Conservation (phyloP, 2,329 filamentous ascomycete genomes). For the Pseudogymnoascus sp. region DNA sequence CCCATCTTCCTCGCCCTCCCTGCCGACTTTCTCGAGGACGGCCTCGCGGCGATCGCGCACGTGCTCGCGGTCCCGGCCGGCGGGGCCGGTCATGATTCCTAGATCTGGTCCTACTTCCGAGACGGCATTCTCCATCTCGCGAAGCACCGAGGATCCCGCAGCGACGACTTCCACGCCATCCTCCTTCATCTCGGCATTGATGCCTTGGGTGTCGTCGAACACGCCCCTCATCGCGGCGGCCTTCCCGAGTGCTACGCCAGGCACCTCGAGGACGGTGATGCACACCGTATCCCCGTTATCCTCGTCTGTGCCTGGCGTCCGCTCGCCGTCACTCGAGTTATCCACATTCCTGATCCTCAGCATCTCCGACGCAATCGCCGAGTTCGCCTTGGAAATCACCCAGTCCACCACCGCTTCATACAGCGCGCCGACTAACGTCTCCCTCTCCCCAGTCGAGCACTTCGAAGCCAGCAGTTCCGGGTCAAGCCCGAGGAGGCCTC, state of each 20-base stretch:
- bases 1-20: slow-evolving; percentile 71
- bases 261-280: slow-evolving; percentile 81
- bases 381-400: slow-evolving; percentile 83
- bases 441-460: slow-evolving; percentile 76
- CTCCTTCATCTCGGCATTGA: slow-evolving; percentile 95
- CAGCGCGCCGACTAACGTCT: slow-evolving; percentile 71
- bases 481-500: slow-evolving; percentile 75
- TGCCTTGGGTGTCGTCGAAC: slow-evolving; percentile 86
- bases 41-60: slow-evolving; percentile 74
- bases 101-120: slow-evolving; percentile 69
- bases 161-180: slow-evolving; percentile 74
- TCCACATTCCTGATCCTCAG: slow-evolving; percentile 54
- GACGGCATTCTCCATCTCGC: slow-evolving; percentile 80
- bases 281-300: slow-evolving; percentile 76
- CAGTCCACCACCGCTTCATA: slow-evolving; percentile 95
- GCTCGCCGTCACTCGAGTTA: slow-evolving; percentile 54
- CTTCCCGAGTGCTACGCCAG: slow-evolving; percentile 70
- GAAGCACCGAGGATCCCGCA: slow-evolving; percentile 71
- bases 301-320: slow-evolving; percentile 59
- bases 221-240: slow-evolving; percentile 82
- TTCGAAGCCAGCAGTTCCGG: slow-evolving; percentile 71
- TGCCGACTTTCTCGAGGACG: slow-evolving; percentile 75
- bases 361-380: slow-evolving; percentile 71
- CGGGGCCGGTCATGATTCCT: slow-evolving; percentile 59
- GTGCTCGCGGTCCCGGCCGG: slow-evolving; percentile 64